Evolutionary conservation across 1,284 basidiomycete species (phyloP).

Genomic region (Bondarzewia mesenterica): DNA sequence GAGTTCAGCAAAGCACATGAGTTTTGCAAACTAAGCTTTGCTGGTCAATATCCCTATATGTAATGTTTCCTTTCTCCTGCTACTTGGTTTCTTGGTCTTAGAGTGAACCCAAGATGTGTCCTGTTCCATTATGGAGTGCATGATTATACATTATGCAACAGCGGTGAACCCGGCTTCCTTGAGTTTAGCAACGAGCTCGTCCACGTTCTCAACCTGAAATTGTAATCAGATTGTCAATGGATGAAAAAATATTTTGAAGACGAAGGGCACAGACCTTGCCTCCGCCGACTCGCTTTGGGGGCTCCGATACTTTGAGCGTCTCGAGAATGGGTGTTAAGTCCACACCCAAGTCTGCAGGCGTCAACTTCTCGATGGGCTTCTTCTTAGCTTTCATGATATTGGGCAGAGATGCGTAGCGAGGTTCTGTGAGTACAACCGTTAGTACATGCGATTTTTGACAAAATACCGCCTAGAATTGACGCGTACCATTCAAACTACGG

Average conservation of each 20-base stretch:
- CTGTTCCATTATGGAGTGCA: too few relatives aligned
- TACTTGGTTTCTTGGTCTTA: background rate
- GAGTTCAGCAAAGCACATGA: too few relatives aligned
- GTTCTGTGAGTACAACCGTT: slow-evolving; percentile 71
- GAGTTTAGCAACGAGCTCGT: slow-evolving; percentile 85
- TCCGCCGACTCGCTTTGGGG: slow-evolving; percentile 87
- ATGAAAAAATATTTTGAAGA: background rate
- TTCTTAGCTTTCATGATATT: slow-evolving; percentile 99
- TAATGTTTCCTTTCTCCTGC: too few relatives aligned
- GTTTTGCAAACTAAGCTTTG: too few relatives aligned
- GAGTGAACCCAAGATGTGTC: too few relatives aligned
- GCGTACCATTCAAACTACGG: slow-evolving; percentile 48
- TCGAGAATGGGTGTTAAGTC: slow-evolving; percentile 79
- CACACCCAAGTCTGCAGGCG: slow-evolving; percentile 76
- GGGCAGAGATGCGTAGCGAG: slow-evolving; percentile 88
- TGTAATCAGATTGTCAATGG: background rate
- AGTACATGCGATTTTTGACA: too few relatives aligned
- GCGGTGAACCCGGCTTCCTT: slow-evolving; percentile 81
- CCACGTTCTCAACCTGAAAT: slow-evolving; percentile 69
- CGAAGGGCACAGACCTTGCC: slow-evolving; percentile 58
- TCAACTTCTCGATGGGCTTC: slow-evolving; percentile 88
- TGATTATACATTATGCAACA: slow-evolving; percentile 19
- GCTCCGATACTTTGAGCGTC: slow-evolving; percentile 87
- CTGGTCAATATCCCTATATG: too few relatives aligned
- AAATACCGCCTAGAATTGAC: too few relatives aligned